Base-by-base conservation (phyloP, 495 filamentous ascomycete genomes). In the Neurospora sp. region DNA sequence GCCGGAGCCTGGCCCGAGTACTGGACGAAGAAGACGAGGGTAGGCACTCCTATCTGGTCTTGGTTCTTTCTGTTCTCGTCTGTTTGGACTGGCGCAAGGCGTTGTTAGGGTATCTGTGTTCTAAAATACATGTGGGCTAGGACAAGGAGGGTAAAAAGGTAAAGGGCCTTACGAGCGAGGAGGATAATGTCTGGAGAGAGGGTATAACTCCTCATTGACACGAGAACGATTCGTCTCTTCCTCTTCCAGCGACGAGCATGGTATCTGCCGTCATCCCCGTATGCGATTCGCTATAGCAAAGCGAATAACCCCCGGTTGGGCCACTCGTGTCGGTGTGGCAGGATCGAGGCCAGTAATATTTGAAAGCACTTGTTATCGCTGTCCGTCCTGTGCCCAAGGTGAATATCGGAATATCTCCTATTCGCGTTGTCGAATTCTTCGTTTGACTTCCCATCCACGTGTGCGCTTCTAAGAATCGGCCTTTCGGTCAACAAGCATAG, bases 1-100 rank as follows among this genome's bases (percentile, higher is more conserved):
- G 42, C 74, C 69, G 59, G 74, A 79, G 6, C 77, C 78, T 3
- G 78, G 74, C 1, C 72, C 77, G 20, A 80, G 77, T 71, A 70
- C 20, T 39, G 53, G 73, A 37, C 73, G 72, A 12, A 61, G 72
- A 68, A 69, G 74, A 37, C 73, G 77, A 17, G 75, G 75, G 35
- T 71, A 71, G 37, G 14, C 27, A 35, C 22, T 8, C 27, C 6
- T 16, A 31, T 65, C 53, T 35, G 53, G 53, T 35, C 16, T 37
- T 16, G 2, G 31, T 16, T 65, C 27, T 65, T 35, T 65, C 6
- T 65, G 53, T 35, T 65, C 27, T 35, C 27, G 27, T 65, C 53
- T 65, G 53, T 65, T 37, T 35, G 14, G 53, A 65, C 14, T 65
- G 27, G 53, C 27, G 53, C 53, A 65, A 65, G 53, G 53, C 53